phyloP scores from a whole-genome alignment of 352 stramenopile species.

The Pythium angustatum region DNA sequence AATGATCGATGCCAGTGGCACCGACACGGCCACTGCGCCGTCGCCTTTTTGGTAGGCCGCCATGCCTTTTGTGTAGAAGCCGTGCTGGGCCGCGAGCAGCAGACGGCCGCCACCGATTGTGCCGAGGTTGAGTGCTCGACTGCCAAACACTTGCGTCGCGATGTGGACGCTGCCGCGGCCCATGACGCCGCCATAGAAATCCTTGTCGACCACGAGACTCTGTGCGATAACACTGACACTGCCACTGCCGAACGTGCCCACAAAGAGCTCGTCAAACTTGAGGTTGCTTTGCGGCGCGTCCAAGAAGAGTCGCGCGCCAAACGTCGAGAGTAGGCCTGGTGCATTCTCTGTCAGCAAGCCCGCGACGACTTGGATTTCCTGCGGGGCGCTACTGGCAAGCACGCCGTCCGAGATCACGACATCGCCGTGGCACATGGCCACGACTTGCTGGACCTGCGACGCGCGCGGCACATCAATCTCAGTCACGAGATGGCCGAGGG shows the following conservation, averaged over 20 bases:
- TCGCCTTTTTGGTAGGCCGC: background rate
- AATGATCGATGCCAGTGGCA: background rate
- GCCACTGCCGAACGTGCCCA: background rate
- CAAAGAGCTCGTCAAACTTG: background rate
- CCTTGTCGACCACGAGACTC: no score
- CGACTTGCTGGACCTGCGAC: background rate
- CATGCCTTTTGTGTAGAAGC: background rate
- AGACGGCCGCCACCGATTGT: background rate
- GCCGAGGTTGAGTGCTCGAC: background rate
- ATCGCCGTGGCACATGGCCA: conserved; percentile 3
- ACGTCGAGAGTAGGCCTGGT: background rate
- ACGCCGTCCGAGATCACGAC: background rate
- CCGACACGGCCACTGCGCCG: background rate
- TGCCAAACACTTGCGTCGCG: background rate
- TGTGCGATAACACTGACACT: no score
- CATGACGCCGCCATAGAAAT: no score
- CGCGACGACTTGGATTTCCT: background rate
- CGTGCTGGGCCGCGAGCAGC: background rate
- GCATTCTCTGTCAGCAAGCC: background rate
- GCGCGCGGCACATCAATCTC: conserved; percentile 7
- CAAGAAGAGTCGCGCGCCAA: background rate
- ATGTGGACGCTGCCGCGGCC: background rate
- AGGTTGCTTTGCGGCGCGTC: background rate
- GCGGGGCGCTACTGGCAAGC: background rate
- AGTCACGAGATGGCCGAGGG: conserved; percentile 10